Percentiles rank a stretch among this genome's conserved stretches.
Conservation (phyloP, 164 flowering plant species). For the Platanus orientalis region DNA sequence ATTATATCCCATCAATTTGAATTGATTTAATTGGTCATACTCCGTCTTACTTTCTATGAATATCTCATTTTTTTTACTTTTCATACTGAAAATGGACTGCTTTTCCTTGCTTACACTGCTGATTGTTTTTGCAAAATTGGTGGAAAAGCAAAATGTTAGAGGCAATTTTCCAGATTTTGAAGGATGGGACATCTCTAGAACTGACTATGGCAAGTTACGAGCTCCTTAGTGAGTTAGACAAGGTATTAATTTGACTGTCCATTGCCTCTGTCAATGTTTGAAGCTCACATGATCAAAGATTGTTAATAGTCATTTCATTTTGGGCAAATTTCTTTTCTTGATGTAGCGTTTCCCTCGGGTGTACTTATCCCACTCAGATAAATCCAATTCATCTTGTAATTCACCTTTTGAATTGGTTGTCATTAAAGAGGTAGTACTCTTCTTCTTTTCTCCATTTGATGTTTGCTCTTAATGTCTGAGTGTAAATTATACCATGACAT, state of each 20-base stretch:
- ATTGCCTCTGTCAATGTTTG: neutral
- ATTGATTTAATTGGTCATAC: neutral
- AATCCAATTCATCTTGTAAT: slow-evolving; percentile 19
- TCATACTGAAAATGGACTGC: neutral
- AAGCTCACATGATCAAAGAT: neutral
- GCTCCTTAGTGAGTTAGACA: slow-evolving; percentile 58
- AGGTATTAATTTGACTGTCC: slow-evolving; percentile 35
- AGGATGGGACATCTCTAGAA: slow-evolving; percentile 54
- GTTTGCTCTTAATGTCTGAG: neutral
- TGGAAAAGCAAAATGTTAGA: slow-evolving; percentile 62
- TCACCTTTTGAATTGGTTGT: slow-evolving; percentile 29
- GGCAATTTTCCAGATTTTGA: slow-evolving; percentile 59
- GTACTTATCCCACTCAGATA: slow-evolving; percentile 21
- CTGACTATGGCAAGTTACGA: slow-evolving; percentile 58
- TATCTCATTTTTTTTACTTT: neutral
- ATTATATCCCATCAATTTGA: no score
- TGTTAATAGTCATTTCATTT: neutral
- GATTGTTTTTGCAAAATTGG: slow-evolving; percentile 11
- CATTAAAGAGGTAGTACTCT: slow-evolving; percentile 47
- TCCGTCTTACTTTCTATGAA: neutral
- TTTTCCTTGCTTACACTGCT: neutral
- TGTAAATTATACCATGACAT: neutral
- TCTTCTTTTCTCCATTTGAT: neutral
- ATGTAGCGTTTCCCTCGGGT: slow-evolving; percentile 62
- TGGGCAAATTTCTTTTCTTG: neutral